These are phyloP conservation scores for Phytophthora macrochlamydospora DNA, from an alignment of 352 stramenopile genomes.

Conservation along the genomic window DNA sequence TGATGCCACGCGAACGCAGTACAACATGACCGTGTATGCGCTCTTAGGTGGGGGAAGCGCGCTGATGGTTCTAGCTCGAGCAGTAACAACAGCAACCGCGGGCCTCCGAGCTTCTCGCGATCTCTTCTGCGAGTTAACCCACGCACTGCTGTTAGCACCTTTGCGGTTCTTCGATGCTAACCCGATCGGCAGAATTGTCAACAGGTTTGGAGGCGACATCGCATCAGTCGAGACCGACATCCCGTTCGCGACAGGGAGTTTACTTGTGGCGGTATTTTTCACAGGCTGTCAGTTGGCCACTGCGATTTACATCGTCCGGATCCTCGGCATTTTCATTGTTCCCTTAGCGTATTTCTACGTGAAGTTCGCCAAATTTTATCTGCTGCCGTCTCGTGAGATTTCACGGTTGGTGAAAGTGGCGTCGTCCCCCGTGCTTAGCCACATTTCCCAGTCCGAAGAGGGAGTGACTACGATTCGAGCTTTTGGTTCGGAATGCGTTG, in stretches of 20 bases:
- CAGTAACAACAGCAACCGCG: conserved; percentile 27
- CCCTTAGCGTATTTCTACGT: conserved; percentile 89
- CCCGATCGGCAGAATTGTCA: conserved; percentile 88
- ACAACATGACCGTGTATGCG: conserved; percentile 39
- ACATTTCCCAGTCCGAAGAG: conserved; percentile 33
- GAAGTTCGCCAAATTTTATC: conserved; percentile 37
- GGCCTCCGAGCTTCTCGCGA: conserved; percentile 40
- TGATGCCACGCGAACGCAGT: conserved; percentile 19
- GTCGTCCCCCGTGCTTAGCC: conserved; percentile 47
- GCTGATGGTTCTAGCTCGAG: conserved; percentile 38
- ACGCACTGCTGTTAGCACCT: conserved; percentile 78
- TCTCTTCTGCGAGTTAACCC: conserved; percentile 85
- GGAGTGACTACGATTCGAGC: conserved; percentile 40
- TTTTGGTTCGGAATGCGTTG: conserved; percentile 33
- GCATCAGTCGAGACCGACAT: conserved; percentile 83
- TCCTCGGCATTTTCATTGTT: conserved; percentile 76
- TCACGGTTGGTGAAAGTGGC: conserved; percentile 39
- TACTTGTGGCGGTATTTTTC: conserved; percentile 62
- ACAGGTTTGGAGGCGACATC: conserved; percentile 90
- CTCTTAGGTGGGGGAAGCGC: conserved; percentile 18
- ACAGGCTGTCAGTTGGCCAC: conserved; percentile 75
- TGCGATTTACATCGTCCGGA: conserved; percentile 76
- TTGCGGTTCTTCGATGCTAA: conserved; percentile 93
- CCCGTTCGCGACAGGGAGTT: conserved; percentile 28
- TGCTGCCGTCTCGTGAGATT: conserved; percentile 51